These are phyloP conservation scores for Penicillium crustosum DNA, from an alignment of 2,329 filamentous ascomycete genomes.

Conservation along the genomic window DNA sequence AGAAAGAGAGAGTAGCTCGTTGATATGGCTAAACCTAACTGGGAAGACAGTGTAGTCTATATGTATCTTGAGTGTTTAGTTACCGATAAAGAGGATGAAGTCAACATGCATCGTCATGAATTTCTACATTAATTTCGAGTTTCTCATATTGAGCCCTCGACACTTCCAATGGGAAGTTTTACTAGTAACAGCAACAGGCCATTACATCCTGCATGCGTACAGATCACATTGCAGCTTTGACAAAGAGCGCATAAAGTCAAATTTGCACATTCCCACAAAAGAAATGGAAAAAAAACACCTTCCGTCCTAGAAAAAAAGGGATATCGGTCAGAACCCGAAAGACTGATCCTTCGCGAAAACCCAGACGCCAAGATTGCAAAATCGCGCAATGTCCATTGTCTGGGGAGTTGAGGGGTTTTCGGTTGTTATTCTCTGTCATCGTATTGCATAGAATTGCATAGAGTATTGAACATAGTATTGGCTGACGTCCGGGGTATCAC, in stretches of 20 bases:
- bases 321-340: neutral
- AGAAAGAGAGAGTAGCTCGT: neutral
- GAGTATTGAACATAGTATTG: neutral
- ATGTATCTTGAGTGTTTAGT: neutral
- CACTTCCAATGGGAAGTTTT: neutral
- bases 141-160: neutral
- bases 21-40: neutral
- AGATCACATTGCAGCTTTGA: neutral
- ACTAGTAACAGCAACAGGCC: neutral
- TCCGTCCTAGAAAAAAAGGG: neutral
- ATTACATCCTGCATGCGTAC: neutral
- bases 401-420: neutral
- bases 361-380: neutral
- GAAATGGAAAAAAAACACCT: neutral
- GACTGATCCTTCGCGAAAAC: neutral
- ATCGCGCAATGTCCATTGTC: neutral
- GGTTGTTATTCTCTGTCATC: neutral
- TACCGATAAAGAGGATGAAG: neutral
- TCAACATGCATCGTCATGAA: neutral
- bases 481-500: neutral
- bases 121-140: neutral
- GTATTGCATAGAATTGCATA: slow-evolving; percentile 4
- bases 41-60: neutral
- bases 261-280: neutral
- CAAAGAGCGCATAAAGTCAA: neutral